Evolutionary conservation across 2,329 filamentous ascomycete genomes (phyloP).

Genomic region (Sporothrix schenckii): DNA sequence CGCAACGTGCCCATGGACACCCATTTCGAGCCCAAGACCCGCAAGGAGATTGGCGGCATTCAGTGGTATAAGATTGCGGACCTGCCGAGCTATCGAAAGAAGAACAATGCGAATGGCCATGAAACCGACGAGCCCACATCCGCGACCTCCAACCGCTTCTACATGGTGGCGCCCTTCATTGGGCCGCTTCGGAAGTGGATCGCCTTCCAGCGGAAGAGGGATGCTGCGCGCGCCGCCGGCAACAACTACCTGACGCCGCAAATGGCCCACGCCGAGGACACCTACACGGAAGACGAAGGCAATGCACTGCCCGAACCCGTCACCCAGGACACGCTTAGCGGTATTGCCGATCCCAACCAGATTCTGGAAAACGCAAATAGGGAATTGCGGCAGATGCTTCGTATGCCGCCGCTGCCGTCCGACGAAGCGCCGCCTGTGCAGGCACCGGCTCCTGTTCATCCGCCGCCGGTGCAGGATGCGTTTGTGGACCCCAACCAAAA

Average conservation of each 20-base stretch:
- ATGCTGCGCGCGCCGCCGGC: constrained; percentile 51
- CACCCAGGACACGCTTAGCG: constrained; percentile 36
- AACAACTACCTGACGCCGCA: constrained; percentile 49
- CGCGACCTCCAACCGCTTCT: constrained; percentile 82
- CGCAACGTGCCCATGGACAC: constrained; percentile 85
- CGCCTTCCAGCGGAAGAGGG: constrained; percentile 76
- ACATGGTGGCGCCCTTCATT: constrained; percentile 96
- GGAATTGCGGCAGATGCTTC: constrained; percentile 59
- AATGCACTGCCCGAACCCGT: constrained; percentile 48
- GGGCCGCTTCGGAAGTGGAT: constrained; percentile 88
- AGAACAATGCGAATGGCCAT: constrained; percentile 53
- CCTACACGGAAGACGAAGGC: constrained; percentile 65
- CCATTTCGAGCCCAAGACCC: constrained; percentile 82
- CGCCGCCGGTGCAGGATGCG: constrained; percentile 33
- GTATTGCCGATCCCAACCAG: constrained; percentile 48
- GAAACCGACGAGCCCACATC: constrained; percentile 60
- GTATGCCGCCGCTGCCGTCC: constrained; percentile 51
- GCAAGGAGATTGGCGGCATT: constrained; percentile 98
- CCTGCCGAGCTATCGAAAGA: constrained; percentile 76
- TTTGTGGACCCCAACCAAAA: constrained; percentile 41
- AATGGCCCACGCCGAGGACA: constrained; percentile 54
- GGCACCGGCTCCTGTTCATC: constrained; percentile 30
- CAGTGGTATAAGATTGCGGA: constrained; percentile 91
- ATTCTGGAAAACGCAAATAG: constrained; percentile 55
- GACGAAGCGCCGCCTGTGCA: constrained; percentile 28